Evolutionary conservation across 768 basidiomycete species (phyloP).

Genomic region (Phylloporus sp.): DNA sequence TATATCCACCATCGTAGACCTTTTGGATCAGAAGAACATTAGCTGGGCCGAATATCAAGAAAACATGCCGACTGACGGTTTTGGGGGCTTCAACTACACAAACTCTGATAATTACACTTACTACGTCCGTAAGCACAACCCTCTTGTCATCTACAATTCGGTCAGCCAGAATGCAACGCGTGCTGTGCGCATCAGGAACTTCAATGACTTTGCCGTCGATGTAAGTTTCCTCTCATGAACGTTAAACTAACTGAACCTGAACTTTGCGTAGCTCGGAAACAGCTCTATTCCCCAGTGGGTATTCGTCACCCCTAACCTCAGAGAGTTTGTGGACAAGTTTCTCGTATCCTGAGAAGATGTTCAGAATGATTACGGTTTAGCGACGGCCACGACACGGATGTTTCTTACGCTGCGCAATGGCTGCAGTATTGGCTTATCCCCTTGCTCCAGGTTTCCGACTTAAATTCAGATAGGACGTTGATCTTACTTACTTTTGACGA

Average conservation of each 20-base stretch:
- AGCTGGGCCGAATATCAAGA: conserved; percentile 63
- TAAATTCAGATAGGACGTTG: conserved; percentile 53
- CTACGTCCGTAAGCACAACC: conserved; percentile 55
- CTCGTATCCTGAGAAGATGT: neutral
- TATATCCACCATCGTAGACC: conserved; percentile 55
- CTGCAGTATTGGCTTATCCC: conserved; percentile 49
- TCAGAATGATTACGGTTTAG: conserved; percentile 26
- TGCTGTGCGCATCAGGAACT: conserved; percentile 46
- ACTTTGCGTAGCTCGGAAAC: conserved; percentile 27
- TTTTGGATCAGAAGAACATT: conserved; percentile 53
- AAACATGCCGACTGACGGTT: conserved; percentile 50
- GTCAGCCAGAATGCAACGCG: conserved; percentile 42
- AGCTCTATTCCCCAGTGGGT: conserved; percentile 52
- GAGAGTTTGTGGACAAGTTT: conserved; percentile 13
- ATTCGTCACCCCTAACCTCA: conserved; percentile 58
- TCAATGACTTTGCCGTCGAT: conserved; percentile 59
- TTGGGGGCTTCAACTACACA: conserved; percentile 35
- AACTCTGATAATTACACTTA: conserved; percentile 37
- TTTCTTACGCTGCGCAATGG: conserved; percentile 46
- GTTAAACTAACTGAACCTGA: neutral
- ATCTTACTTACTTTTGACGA: conserved; percentile 63
- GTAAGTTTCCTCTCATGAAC: conserved; percentile 18
- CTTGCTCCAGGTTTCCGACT: conserved; percentile 44
- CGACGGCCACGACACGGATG: conserved; percentile 56
- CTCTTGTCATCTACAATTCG: conserved; percentile 48